phyloP scores from a whole-genome alignment of 2,329 filamentous ascomycete species.

The Amauroascus verrucosus region DNA sequence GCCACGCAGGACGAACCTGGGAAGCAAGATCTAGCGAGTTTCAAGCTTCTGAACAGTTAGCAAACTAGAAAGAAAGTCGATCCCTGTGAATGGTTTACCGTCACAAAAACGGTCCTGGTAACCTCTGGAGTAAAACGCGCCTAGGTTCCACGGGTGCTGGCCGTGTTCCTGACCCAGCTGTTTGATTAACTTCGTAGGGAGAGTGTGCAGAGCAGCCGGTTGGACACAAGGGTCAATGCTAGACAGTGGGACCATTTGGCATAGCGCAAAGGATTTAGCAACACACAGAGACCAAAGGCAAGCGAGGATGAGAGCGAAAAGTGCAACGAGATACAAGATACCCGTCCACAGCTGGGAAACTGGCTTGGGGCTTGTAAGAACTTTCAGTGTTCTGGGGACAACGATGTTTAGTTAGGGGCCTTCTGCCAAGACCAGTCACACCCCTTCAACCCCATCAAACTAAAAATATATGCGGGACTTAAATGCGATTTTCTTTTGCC shows the following conservation, averaged over 20 bases:
- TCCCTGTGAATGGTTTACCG: not conserved
- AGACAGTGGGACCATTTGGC: slow-evolving; percentile 9
- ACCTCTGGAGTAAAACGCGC: not conserved
- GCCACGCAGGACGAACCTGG: not conserved
- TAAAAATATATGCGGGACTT: too few species aligned
- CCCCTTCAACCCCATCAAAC: not conserved
- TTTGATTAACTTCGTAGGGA: slow-evolving; percentile 1
- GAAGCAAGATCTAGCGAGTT: not conserved
- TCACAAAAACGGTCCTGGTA: not conserved
- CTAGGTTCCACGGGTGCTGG: slow-evolving; percentile 7
- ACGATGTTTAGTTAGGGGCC: slow-evolving; percentile 1
- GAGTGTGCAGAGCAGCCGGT: not conserved
- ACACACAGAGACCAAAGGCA: not conserved
- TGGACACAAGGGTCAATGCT: slow-evolving; percentile 10
- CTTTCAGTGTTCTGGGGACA: not conserved
- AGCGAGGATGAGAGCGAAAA: not conserved
- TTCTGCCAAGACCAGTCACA: not conserved
- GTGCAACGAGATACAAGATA: not conserved
- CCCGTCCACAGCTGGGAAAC: not conserved
- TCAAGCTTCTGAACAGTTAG: not conserved
- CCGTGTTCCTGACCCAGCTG: slow-evolving; percentile 9
- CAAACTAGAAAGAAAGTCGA: not conserved
- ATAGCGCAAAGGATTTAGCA: slow-evolving; percentile 3
- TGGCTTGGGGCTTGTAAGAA: not conserved
- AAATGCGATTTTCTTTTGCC: not conserved